Base-by-base conservation (phyloP, 768 basidiomycete species). In the Artomyces pyxidatus region DNA sequence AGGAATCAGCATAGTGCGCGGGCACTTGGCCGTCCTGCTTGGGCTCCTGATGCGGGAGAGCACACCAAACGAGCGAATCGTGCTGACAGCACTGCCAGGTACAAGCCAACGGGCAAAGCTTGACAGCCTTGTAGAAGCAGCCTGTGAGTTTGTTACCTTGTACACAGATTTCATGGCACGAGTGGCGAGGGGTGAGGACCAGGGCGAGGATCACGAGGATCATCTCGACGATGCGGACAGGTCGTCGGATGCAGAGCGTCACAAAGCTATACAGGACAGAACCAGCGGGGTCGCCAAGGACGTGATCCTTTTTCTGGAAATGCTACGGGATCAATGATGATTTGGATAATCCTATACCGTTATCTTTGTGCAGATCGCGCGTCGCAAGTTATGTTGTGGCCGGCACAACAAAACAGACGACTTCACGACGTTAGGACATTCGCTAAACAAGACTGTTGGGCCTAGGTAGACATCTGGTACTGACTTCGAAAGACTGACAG, bases 11-110 rank as follows among this genome's bases (percentile, higher is more conserved):
- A 81, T 86, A 54, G 71, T 91, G 6, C 76, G 76, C 14, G 84
- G 85, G 1, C 88, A 89, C 59, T 74, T 87, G 4, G 79, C 88
- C 0, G 77, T 91, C 6, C 74, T 92, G 4, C 75, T 92, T 42
- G 87, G 75, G 8, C 59, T 80, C 5, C 64, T 78, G 30, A 66
- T 71, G 45, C 63, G 64, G 32, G 58, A 64, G 32, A 61, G 63
- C 22, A 37, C 61, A 7, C 42, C 49, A n/a, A 72, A 68, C 47
- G 67, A 65, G 51, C 17, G 47, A 12, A 48, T 64, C 5, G 57
- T 74, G 42, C 45, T 70, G 17, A 61, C 61, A n/a, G 53, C 50
- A 2, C 60, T 76, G 6, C 65, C 71, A 0, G 73, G 70, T 14
- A 17, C 38, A n/a, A 63, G 64, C 4, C 45, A 52, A 7, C 49